phyloP scores from a whole-genome alignment of 2,329 filamentous ascomycete genomes.

The Blastomyces gilchristii region DNA sequence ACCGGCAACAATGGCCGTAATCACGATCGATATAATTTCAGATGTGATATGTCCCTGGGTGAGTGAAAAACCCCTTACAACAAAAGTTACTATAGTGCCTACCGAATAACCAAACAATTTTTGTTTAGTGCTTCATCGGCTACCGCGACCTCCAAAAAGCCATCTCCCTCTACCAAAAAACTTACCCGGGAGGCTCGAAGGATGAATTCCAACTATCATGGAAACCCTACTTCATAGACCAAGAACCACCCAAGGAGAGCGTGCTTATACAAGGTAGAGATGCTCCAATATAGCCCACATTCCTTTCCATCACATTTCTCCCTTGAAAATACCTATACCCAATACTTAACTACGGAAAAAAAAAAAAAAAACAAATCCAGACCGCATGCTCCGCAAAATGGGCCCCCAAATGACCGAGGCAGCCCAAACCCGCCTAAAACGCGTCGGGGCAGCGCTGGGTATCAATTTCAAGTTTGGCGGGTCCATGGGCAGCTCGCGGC shows the following conservation, averaged over 20 bases:
- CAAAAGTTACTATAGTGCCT: background rate
- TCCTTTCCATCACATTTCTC: background rate
- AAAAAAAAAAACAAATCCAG: constrained; percentile 4
- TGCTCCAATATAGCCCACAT: background rate
- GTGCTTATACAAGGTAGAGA: constrained; percentile 13
- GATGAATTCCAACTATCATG: constrained; percentile 12
- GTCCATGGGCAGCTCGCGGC: constrained; percentile 16
- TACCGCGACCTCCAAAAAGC: constrained; percentile 13
- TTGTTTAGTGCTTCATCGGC: constrained; percentile 15
- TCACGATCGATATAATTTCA: constrained; percentile 8
- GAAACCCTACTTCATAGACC: constrained; percentile 16
- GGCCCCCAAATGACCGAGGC: constrained; percentile 12
- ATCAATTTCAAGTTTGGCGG: constrained; percentile 18
- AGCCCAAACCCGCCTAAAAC: constrained; percentile 16
- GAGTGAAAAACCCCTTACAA: background rate
- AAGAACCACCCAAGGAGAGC: constrained; percentile 13
- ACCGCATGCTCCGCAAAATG: constrained; percentile 18
- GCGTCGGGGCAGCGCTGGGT: constrained; percentile 12
- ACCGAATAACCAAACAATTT: background rate
- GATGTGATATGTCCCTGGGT: constrained; percentile 11
- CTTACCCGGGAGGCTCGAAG: constrained; percentile 14
- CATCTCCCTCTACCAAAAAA: constrained; percentile 15
- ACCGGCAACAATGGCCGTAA: constrained; percentile 7
- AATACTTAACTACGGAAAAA: background rate
- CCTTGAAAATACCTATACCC: too few relatives aligned